phyloP scores from a whole-genome alignment of 306 rosid genomes.

The Astragalus membranaceus region DNA sequence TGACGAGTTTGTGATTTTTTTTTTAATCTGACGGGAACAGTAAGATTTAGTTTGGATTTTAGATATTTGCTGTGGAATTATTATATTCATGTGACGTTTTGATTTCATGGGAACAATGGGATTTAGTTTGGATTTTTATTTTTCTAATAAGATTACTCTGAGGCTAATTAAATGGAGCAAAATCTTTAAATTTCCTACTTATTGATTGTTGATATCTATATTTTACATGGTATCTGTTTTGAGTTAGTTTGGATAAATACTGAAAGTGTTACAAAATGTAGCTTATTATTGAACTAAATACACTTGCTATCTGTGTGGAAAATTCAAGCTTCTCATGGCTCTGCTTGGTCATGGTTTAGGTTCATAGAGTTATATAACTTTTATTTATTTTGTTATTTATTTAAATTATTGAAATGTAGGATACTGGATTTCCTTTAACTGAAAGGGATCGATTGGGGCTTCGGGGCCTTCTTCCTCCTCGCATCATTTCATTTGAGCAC shows the following conservation, averaged over 20 bases:
- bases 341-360: background rate
- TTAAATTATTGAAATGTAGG: conserved; percentile 46
- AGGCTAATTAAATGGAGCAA: background rate
- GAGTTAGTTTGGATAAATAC: background rate
- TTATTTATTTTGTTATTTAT: background rate
- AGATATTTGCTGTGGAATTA: background rate
- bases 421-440: conserved; percentile 89
- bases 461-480: conserved; percentile 97
- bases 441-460: conserved; percentile 96
- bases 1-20: background rate
- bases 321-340: background rate
- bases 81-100: background rate
- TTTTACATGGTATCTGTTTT: background rate
- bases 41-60: background rate
- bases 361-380: background rate
- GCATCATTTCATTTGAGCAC: conserved; percentile 89
- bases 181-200: background rate
- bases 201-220: background rate
- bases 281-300: background rate
- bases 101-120: no score
- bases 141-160: no score
- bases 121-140: no score
- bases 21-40: background rate
- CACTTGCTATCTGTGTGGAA: background rate
- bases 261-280: background rate